Evolutionary conservation across 257 asterid genomes (phyloP).

Genomic region (Solanum appendiculatum): DNA sequence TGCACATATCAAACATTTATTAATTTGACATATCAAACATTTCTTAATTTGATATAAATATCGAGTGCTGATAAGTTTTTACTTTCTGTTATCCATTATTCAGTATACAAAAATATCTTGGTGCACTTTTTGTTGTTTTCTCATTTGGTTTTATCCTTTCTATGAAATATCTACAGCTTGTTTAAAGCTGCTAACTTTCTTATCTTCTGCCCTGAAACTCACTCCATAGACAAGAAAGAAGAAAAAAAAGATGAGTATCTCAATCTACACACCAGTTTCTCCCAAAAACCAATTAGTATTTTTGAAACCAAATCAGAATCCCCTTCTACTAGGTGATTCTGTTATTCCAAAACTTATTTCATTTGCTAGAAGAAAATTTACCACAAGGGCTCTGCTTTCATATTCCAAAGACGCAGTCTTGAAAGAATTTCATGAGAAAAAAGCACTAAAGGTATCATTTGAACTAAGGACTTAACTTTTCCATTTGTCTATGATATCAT

Average conservation of each 20-base stretch:
- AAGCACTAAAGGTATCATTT: constrained; percentile 67
- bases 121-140: background rate
- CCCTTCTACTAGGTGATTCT: constrained; percentile 26
- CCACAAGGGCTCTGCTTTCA: constrained; percentile 51
- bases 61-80: background rate
- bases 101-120: background rate
- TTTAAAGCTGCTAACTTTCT: background rate
- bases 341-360: constrained; percentile 23
- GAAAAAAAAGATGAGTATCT: constrained; percentile 37
- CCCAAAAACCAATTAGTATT: constrained; percentile 6
- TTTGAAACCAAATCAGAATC: constrained; percentile 30
- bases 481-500: background rate
- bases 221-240: background rate
- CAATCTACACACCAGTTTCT: constrained; percentile 36
- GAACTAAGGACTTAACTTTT: background rate
- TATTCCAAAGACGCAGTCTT: constrained; percentile 48
- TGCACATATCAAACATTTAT: too few relatives aligned
- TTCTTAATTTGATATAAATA: background rate
- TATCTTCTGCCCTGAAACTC: background rate
- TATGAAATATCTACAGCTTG: background rate
- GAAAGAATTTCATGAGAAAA: constrained; percentile 56
- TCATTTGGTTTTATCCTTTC: background rate
- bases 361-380: constrained; percentile 12
- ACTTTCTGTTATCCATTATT: background rate
- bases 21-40: too few relatives aligned